Evolutionary conservation across 1,139 yeast species (phyloP), one percentile per base, ranked within the genome.

Genomic region (Saccharomyces hybrid): DNA sequence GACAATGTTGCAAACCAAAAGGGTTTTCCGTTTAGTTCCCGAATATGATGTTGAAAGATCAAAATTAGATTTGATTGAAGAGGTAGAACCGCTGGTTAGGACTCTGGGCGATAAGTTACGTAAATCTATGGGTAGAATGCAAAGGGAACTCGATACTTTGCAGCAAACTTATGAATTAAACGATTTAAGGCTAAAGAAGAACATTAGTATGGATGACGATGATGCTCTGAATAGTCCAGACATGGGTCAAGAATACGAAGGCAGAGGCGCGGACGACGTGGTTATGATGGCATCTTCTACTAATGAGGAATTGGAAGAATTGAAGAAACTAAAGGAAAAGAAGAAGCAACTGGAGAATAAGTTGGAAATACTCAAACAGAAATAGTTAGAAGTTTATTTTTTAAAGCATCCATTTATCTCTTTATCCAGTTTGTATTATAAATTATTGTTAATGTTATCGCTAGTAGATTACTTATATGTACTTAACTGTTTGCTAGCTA

Each of bases 41-140:
- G 76, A 73, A 50, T 68, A 66, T 52, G 78, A 74, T 53, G 62
- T 74, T n/a, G 64, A 62, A 38, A 61, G 64, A 19, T 75, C 76
- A 0, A 69, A 70, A 41, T 58, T 67, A 28, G 73, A 68, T n/a
- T 58, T 73, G 16, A 65, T 63, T 46, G 67, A 65, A 51, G 73
- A 70, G 49, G 63, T 74, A 1, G 73, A 71, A 42, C 77, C 77
- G 2, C 59, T 72, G 51, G 70, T 79, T 9, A 64, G 67, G 5
- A 66, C 64, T 6, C 58, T 76, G 27, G 62, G 72, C 49, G 66
- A 65, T 8, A 68, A 68, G 51, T 61, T 78, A n/a, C 74, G 71
- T 52, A 66, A 66, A 47, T 75, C 77, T 26, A 49, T 78, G 52
- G 60, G 60, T 9, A 73, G 70, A 51, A 58, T 71, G 54, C 70